Evolutionary conservation across 169 alveolate species (phyloP).

Genomic region (Amoebophrya sp.): DNA sequence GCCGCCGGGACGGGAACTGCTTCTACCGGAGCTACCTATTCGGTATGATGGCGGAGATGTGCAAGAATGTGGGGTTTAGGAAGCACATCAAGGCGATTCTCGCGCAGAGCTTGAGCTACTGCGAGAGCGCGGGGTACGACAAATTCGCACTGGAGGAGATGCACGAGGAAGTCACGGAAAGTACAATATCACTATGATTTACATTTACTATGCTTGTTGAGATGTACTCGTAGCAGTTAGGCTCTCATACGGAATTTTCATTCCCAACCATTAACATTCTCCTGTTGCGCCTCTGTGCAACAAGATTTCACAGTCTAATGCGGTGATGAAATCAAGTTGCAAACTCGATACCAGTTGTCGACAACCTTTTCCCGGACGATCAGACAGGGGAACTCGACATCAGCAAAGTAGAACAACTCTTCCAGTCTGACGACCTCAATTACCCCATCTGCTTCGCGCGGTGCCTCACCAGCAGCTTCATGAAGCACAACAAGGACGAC

Average conservation of each 20-base stretch:
- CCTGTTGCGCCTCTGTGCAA: too few relatives aligned
- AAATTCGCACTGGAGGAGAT: neutral
- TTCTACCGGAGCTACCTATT: neutral
- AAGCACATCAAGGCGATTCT: neutral
- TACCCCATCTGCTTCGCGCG: neutral
- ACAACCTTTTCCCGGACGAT: neutral
- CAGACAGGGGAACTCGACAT: neutral
- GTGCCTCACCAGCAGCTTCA: neutral
- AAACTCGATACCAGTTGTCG: neutral
- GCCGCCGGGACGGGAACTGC: conserved; percentile 20
- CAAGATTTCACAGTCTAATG: too few relatives aligned
- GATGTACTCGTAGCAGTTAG: too few relatives aligned
- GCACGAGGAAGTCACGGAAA: neutral
- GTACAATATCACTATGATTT: too few relatives aligned
- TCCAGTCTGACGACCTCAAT: neutral
- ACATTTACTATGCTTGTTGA: too few relatives aligned
- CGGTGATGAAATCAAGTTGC: too few relatives aligned
- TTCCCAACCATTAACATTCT: too few relatives aligned
- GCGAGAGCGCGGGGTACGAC: conserved; percentile 12
- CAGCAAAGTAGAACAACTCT: neutral
- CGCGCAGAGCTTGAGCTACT: neutral
- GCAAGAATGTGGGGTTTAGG: neutral
- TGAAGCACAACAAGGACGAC: neutral
- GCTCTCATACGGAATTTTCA: too few relatives aligned
- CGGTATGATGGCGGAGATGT: neutral